Percentiles rank a stretch among this genome's conserved stretches.
These are phyloP conservation scores for Termitomyces sp. DNA, from an alignment of 768 basidiomycete genomes.

Conservation along the genomic window DNA sequence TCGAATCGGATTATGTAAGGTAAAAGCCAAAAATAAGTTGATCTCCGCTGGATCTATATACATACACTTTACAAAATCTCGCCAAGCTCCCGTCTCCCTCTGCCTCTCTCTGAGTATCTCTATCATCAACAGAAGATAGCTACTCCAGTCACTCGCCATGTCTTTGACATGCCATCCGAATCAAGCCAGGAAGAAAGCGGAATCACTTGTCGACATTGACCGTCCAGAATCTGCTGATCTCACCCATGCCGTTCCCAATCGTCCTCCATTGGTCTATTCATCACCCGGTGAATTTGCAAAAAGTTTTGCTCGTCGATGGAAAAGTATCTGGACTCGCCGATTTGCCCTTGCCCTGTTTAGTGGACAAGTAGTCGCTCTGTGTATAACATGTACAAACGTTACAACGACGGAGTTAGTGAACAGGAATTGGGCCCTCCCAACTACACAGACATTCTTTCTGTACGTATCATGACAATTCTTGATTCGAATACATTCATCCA, in stretches of 20 bases:
- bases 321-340: constrained; percentile 72
- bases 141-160: constrained; percentile 1
- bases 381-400: constrained; percentile 86
- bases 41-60: neutral
- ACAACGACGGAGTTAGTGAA: constrained; percentile 73
- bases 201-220: constrained; percentile 6
- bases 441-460: constrained; percentile 84
- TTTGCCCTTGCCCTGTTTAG: constrained; percentile 67
- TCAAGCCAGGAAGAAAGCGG: constrained; percentile 12
- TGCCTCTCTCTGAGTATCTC: neutral
- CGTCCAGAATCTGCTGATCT: constrained; percentile 6
- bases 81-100: neutral
- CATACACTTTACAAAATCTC: neutral
- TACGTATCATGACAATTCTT: constrained; percentile 29
- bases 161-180: constrained; percentile 1
- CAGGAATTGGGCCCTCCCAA: constrained; percentile 68
- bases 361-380: constrained; percentile 80
- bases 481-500: neutral
- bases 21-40: neutral
- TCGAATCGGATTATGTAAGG: neutral
- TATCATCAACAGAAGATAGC: neutral
- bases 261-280: constrained; percentile 65
- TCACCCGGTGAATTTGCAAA: constrained; percentile 47
- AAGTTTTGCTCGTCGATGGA: constrained; percentile 58
- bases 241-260: constrained; percentile 10